phyloP scores from a whole-genome alignment of 352 stramenopile genomes.

The Pythium aquatile region DNA sequence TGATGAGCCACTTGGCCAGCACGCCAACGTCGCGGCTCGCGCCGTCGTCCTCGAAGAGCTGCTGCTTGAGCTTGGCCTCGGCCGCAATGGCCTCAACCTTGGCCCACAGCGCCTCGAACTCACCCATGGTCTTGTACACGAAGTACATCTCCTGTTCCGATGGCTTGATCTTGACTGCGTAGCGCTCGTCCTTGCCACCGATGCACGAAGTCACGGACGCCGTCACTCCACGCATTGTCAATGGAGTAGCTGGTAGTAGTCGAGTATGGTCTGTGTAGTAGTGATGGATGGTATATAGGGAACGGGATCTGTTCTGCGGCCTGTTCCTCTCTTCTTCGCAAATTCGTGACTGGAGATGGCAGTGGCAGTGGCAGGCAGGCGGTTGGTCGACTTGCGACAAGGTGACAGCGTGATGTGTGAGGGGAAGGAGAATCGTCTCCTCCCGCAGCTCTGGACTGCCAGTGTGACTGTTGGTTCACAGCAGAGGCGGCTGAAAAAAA shows the following conservation, averaged over 20 bases:
- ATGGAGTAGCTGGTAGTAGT: background rate
- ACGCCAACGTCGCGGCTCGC: constrained; percentile 37
- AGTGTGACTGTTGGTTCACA: constrained; percentile 24
- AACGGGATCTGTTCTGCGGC: constrained; percentile 1
- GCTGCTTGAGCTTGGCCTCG: constrained; percentile 46
- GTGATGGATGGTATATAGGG: background rate
- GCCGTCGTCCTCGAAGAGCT: constrained; percentile 14
- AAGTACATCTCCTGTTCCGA: constrained; percentile 54
- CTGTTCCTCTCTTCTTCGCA: constrained; percentile 23
- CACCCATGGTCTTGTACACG: constrained; percentile 77
- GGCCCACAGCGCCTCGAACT: constrained; percentile 72
- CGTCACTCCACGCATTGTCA: constrained; percentile 62
- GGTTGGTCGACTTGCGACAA: constrained; percentile 2
- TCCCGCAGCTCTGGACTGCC: background rate
- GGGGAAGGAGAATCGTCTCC: background rate
- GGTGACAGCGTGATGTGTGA: constrained; percentile 12
- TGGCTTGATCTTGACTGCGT: constrained; percentile 61
- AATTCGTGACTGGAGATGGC: constrained; percentile 35
- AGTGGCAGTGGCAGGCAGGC: background rate
- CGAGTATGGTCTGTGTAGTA: constrained; percentile 3
- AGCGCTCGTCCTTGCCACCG: constrained; percentile 76
- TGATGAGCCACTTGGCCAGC: constrained; percentile 70
- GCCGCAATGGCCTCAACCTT: constrained; percentile 51
- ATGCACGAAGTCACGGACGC: constrained; percentile 78
- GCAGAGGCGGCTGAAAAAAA: constrained; percentile 11